Evolutionary conservation across 805 yeast genomes (phyloP).

Genomic region (Tetrapisispora phaffii): DNA sequence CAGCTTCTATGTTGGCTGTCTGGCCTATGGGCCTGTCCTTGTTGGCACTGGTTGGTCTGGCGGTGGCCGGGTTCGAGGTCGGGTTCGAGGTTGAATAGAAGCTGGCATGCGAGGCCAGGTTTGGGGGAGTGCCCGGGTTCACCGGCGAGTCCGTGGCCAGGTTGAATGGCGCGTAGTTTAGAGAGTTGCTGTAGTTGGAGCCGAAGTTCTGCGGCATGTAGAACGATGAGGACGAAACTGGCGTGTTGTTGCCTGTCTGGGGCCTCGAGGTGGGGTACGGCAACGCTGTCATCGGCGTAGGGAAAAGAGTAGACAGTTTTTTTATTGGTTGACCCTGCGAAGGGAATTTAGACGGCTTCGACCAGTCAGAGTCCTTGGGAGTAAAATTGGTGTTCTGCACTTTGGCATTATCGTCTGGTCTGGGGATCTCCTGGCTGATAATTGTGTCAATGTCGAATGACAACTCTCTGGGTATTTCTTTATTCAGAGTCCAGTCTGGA

Average conservation of each 20-base stretch:
- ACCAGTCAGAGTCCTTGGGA: neutral
- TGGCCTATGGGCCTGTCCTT: neutral
- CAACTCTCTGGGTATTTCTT: conserved; percentile 1
- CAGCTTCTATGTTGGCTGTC: neutral
- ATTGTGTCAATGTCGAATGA: conserved; percentile 1
- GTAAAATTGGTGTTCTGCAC: neutral
- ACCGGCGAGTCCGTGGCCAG: neutral
- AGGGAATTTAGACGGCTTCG: neutral
- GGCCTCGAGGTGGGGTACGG: neutral
- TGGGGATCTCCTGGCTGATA: conserved; percentile 1
- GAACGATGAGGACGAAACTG: neutral
- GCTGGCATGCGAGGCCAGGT: neutral
- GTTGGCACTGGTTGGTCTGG: neutral
- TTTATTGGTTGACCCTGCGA: neutral
- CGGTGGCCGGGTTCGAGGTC: neutral
- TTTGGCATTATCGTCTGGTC: neutral
- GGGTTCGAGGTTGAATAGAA: neutral
- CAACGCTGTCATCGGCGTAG: neutral
- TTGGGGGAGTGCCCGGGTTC: neutral
- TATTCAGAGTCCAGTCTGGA: neutral
- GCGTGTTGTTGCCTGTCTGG: neutral
- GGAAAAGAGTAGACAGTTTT: neutral
- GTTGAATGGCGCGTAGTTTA: neutral
- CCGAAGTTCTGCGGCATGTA: neutral
- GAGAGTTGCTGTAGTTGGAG: neutral